phyloP scores from a whole-genome alignment of 2,329 filamentous ascomycete genomes.

The Leptodontidium sp. region DNA sequence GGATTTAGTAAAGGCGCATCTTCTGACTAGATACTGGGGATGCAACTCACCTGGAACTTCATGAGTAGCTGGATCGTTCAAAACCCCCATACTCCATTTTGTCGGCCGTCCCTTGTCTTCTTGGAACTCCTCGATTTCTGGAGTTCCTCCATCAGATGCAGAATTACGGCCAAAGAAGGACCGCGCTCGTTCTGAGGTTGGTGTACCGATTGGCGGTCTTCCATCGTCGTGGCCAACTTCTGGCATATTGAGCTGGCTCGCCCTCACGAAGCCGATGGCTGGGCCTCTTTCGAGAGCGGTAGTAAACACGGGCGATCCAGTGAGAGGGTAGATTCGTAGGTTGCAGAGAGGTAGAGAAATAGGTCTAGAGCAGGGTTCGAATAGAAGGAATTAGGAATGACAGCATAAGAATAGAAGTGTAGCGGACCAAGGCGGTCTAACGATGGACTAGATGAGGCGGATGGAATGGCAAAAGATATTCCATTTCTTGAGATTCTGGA shows the following conservation, averaged over 20 bases:
- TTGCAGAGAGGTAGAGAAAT: background rate
- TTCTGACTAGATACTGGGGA: background rate
- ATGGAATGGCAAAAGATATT: constrained; percentile 3
- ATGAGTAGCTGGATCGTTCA: constrained; percentile 82
- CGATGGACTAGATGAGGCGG: background rate
- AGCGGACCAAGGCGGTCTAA: background rate
- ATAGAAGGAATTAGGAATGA: constrained; percentile 11
- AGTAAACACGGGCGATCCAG: background rate
- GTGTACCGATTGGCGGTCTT: constrained; percentile 4
- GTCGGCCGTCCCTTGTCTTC: constrained; percentile 42
- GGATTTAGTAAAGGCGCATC: background rate
- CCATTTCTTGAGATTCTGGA: background rate
- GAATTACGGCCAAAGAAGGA: constrained; percentile 40
- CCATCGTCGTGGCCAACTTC: constrained; percentile 7
- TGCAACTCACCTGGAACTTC: constrained; percentile 79
- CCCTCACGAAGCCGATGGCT: background rate
- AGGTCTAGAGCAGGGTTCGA: constrained; percentile 1
- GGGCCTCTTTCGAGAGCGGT: background rate
- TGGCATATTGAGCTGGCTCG: constrained; percentile 24
- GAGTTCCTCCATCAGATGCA: constrained; percentile 23
- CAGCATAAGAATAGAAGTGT: background rate
- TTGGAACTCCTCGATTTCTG: constrained; percentile 27
- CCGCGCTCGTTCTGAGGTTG: constrained; percentile 28
- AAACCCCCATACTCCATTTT: constrained; percentile 69
- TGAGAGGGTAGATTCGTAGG: background rate